Evolutionary conservation across 139 green algal species (phyloP).

Genomic region (Coelastrella sp.): DNA sequence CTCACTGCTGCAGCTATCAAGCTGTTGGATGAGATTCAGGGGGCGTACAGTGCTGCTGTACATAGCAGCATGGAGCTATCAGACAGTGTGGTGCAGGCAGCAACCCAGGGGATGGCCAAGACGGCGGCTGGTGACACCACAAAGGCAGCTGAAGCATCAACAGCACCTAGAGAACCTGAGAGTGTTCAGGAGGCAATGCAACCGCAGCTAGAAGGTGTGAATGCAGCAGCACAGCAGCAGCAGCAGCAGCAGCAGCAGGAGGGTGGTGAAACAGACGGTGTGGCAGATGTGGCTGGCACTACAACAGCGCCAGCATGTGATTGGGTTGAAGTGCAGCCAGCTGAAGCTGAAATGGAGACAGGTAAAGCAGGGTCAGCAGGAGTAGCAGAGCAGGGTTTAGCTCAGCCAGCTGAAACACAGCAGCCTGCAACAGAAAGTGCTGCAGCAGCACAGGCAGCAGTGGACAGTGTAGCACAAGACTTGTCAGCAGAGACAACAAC

Average conservation of each 20-base stretch:
- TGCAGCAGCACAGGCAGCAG: too few species aligned
- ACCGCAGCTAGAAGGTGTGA: not conserved
- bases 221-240: not conserved
- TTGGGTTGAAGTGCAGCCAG: too few species aligned
- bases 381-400: too few species aligned
- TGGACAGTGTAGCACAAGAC: too few species aligned
- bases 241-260: conserved; percentile 1
- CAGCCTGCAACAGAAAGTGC: too few species aligned
- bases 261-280: not conserved
- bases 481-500: too few species aligned
- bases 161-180: not conserved
- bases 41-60: conserved; percentile 37
- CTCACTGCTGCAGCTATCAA: conserved; percentile 42
- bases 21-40: conserved; percentile 53
- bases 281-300: not conserved
- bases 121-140: not conserved
- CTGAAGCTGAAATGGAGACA: too few species aligned
- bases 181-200: not conserved
- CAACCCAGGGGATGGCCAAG: not conserved
- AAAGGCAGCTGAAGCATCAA: not conserved
- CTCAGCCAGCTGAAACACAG: too few species aligned
- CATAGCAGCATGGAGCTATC: conserved; percentile 35
- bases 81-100: not conserved
- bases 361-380: too few species aligned
- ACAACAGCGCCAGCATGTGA: too few species aligned